These are phyloP conservation scores for Auriscalpium vulgare DNA, from an alignment of 768 basidiomycete genomes.

Conservation along the genomic window DNA sequence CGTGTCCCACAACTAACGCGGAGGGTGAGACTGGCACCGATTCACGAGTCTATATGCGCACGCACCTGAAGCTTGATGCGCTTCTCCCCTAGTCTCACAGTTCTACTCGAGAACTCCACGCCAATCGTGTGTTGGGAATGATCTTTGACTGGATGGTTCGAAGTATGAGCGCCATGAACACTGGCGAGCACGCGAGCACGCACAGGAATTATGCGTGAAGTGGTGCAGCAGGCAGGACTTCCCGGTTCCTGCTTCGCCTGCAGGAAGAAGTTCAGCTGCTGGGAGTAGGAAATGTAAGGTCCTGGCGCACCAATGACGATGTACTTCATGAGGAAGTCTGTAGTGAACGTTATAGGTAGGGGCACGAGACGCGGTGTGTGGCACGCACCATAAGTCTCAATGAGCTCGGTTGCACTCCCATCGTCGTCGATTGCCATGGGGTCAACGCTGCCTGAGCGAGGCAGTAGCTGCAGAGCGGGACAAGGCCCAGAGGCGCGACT, in stretches of 20 bases:
- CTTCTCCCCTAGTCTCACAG: constrained; percentile 88
- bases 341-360: not conserved
- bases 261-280: not conserved
- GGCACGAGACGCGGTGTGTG: not conserved
- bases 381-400: constrained; percentile 82
- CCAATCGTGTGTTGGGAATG: constrained; percentile 98
- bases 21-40: not conserved
- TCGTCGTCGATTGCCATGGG: constrained; percentile 58
- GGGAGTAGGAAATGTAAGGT: constrained; percentile 3
- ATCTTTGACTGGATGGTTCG: constrained; percentile 67
- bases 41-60: not conserved
- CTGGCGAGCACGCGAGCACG: constrained; percentile 24
- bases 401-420: constrained; percentile 80
- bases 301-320: constrained; percentile 77
- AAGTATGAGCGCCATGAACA: constrained; percentile 3
- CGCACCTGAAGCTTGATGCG: constrained; percentile 90
- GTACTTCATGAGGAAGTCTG: constrained; percentile 98
- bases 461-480: too few species aligned
- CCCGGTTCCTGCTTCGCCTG: constrained; percentile 94
- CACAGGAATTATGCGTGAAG: constrained; percentile 93
- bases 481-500: too few species aligned
- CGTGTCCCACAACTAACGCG: constrained; percentile 82
- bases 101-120: constrained; percentile 94
- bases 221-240: constrained; percentile 97
- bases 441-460: not conserved